Base-by-base conservation (phyloP, 169 alveolate species). In the Plasmodium blacklocki region DNA sequence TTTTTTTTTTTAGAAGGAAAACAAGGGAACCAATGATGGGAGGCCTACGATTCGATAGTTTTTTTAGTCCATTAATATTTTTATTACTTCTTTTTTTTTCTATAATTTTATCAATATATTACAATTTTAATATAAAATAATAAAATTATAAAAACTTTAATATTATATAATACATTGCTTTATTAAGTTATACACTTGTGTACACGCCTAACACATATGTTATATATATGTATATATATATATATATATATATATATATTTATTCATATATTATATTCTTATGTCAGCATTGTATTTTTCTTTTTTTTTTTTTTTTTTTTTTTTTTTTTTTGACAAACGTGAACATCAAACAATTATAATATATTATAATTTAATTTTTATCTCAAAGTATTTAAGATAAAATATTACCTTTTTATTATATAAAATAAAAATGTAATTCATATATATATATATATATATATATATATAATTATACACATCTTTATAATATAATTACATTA, bases 61-160 rank as follows among this genome's bases (percentile, higher is more conserved):
- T 78, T 78, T 78, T 59, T 47, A 64, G 89, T 26, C 89, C 89
- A 9, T 54, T 78, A 58, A 78, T 78, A 49, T 78, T 78, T 21
- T 43, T 78, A 26, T 15, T 78, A 14, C 71, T 78, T n/a, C 73
- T 78, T 14, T 78, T 78, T 9, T 78, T 78, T 43, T 78, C 78
- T 15, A 78, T 78, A 39, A 50, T 64, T 50, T 66, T 78, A 59
- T 78, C 89, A 64, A 64, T 78, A 9, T 78, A 78, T 64, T 78
- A 64, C 54, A 78, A 78, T 70, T 78, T 78, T 70, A 66, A 78
- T 26, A 26, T 74, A 15, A 59, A 26, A 52, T 21, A 62, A 59
- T 43, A 39, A 18, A 71, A 71, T 32, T 32, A 32, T 32, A 32
- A 32, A 32, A 32, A 32, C 45, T 2, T 32, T 32, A 32, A 32